Base-by-base conservation (phyloP, 208 protist genomes). In the Trypanosoma lewisi region DNA sequence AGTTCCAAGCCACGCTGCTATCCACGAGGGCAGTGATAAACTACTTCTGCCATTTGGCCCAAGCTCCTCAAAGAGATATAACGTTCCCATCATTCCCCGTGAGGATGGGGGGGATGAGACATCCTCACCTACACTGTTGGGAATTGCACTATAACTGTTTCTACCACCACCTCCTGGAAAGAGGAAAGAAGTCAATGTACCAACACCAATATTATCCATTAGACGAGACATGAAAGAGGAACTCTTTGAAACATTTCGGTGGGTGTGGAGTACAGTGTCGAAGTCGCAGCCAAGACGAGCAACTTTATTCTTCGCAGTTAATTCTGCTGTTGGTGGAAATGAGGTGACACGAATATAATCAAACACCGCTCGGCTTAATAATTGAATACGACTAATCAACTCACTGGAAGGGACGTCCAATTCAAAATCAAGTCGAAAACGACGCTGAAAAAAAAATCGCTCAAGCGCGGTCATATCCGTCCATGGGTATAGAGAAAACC, bases 271-370 rank as follows among this genome's bases (percentile, higher is more conserved):
- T 3, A 51, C 17, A 25, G 49, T 19, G 19, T 12, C 28, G 48
- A 58, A 67, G 47, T 58, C 36, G 19, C 61, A 67, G 41, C 17
- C 23, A 21, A 67, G 39, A 41, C 23, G 50, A 56, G 19, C 48
- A 37, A 28, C 37, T 21, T 25, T 28, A 16, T n/a, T 51, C 0
- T 23, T 12, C 16, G 1, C 21, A 36, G 44, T 36, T 54, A 37
- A 19, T 11, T 48, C 47, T 65, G 28, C 33, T 39, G 48, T 39
- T 30, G 50, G 42, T 49, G 52, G 4, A 75, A 68, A 45, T 25
- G 61, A 58, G 63, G 75, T 51, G 30, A 58, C 49, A 45, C 58
- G 66, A 75, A 85, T 41, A 73, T 56, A 33, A 41, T n/a, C 39
- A 50, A 80, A 69, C 4, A 66, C 60, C 0, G 67, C 52, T 19